A percentile compares a stretch with the other conserved stretches of the same genome.
These are phyloP conservation scores for Picochlorum sp. DNA, from an alignment of 139 green algal species.

Conservation along the genomic window DNA sequence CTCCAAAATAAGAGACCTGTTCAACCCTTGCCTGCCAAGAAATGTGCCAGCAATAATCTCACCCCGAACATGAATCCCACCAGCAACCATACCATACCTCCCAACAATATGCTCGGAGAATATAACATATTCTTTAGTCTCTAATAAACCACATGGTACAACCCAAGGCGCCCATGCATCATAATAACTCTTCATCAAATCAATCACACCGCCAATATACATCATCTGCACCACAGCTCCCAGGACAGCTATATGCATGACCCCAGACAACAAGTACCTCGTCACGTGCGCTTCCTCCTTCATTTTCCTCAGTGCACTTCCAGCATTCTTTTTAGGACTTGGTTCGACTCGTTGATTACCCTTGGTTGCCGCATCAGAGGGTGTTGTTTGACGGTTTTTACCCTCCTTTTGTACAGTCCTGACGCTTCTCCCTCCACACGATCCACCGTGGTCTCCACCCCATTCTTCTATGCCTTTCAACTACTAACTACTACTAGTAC, in stretches of 20 bases:
- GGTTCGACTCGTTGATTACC: neutral
- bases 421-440: no score
- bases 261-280: neutral
- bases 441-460: no score
- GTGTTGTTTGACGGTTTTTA: no score
- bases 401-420: no score
- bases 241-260: conserved; percentile 5
- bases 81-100: conserved; percentile 13
- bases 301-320: neutral
- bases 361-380: no score
- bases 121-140: conserved; percentile 25
- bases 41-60: conserved; percentile 20
- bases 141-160: conserved; percentile 24
- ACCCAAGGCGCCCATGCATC: conserved; percentile 7
- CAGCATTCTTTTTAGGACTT: conserved; percentile 2
- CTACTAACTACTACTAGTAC: no score
- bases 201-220: neutral
- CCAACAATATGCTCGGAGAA: conserved; percentile 22
- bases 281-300: neutral
- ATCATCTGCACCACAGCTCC: conserved; percentile 1
- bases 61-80: conserved; percentile 29
- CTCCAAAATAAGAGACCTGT: neutral
- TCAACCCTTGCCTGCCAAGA: neutral
- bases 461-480: no score
- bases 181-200: conserved; percentile 2